Percentiles rank a stretch among this genome's conserved stretches.
Conservation (phyloP, 345 rosid genomes). For the Aquilaria malaccensis region DNA sequence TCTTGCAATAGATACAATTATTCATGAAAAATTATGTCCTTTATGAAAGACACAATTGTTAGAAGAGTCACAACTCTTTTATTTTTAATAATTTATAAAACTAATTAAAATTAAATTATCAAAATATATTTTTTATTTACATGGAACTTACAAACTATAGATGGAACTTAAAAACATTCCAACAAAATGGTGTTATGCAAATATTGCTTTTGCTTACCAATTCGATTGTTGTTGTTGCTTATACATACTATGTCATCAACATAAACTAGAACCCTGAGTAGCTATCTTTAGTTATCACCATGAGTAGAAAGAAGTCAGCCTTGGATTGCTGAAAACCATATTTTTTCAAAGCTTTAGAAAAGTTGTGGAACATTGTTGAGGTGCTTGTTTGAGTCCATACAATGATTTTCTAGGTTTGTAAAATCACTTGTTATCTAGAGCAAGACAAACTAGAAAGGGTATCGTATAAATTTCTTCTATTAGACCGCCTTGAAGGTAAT, state of each 20-base stretch:
- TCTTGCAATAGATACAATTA: too few species aligned
- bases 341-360: not conserved
- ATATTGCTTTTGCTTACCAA: not conserved
- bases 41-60: too few species aligned
- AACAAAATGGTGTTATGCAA: too few species aligned
- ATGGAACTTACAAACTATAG: too few species aligned
- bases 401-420: not conserved
- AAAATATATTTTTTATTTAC: too few species aligned
- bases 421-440: too few species aligned
- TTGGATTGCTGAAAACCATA: not conserved
- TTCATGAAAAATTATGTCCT: too few species aligned
- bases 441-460: too few species aligned
- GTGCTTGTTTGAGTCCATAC: not conserved
- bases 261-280: not conserved
- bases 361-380: not conserved
- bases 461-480: constrained; percentile 1
- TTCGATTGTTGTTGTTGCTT: not conserved
- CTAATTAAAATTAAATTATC: too few species aligned
- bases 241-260: constrained; percentile 7
- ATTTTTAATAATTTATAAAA: too few species aligned
- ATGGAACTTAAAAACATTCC: too few species aligned
- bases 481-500: not conserved
- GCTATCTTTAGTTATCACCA: not conserved
- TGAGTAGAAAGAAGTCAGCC: not conserved
- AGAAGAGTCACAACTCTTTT: too few species aligned